Conservation (phyloP, 371 early-diverging fungal species). For the Mucor velutinosus region DNA sequence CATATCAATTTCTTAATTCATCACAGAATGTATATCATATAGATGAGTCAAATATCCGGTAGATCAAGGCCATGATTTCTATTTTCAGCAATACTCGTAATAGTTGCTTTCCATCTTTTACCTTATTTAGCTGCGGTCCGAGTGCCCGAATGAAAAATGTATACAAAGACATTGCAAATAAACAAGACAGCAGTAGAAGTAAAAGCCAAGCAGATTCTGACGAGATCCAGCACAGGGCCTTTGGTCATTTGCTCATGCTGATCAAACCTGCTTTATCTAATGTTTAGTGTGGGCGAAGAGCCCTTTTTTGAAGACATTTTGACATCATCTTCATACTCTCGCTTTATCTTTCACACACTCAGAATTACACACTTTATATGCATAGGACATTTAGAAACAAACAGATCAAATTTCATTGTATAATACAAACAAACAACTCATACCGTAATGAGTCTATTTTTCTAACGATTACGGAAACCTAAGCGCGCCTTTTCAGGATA, state of each 20-base stretch:
- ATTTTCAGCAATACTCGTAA: neutral
- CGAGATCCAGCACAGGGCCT: too few species aligned
- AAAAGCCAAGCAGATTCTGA: neutral
- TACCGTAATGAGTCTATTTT: neutral
- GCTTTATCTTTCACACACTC: neutral
- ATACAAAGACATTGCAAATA: neutral
- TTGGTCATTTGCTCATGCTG: too few species aligned
- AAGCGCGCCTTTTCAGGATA: neutral
- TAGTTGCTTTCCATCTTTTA: neutral
- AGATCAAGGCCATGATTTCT: neutral
- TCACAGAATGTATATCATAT: neutral
- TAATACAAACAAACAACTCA: neutral
- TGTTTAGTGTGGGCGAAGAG: neutral
- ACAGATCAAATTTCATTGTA: neutral
- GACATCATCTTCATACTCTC: neutral
- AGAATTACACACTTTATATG: too few species aligned
- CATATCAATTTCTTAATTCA: neutral
- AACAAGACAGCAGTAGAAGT: neutral
- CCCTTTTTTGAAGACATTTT: neutral
- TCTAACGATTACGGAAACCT: neutral
- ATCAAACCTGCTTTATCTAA: too few species aligned
- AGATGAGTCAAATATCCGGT: neutral
- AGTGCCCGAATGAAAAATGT: conserved; percentile 3
- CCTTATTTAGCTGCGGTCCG: conserved; percentile 15
- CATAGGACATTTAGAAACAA: neutral